A percentile compares a stretch with the other conserved stretches of the same genome.
Conservation (phyloP, 2,329 filamentous ascomycete genomes). For the Stagonosporopsis chrysanthemi region DNA sequence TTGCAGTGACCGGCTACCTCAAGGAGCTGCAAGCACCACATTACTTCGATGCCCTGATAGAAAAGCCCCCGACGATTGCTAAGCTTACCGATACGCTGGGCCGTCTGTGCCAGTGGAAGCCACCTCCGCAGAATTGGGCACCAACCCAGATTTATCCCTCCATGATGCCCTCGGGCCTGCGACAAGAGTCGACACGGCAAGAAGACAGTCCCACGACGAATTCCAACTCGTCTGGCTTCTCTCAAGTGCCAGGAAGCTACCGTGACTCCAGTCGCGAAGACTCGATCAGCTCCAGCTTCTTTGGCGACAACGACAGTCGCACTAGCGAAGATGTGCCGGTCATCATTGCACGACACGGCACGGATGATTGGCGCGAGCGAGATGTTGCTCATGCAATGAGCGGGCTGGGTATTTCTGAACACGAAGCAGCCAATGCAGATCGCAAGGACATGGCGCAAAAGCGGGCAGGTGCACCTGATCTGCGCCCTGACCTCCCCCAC, state of each 20-base stretch:
- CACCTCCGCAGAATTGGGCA: conserved; percentile 69
- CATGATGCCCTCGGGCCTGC: conserved; percentile 67
- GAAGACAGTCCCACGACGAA: conserved; percentile 87
- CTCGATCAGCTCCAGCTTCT: conserved; percentile 86
- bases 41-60: conserved; percentile 93
- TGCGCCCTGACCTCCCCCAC: conserved; percentile 47
- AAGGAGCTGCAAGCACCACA: conserved; percentile 95
- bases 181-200: conserved; percentile 66
- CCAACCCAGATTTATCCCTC: conserved; percentile 45
- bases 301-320: conserved; percentile 83
- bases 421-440: conserved; percentile 57
- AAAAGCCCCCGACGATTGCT: conserved; percentile 93
- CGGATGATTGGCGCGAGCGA: conserved; percentile 77
- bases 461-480: conserved; percentile 39
- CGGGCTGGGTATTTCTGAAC: conserved; percentile 78
- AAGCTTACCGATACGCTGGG: conserved; percentile 90
- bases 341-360: conserved; percentile 74
- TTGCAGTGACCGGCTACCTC: conserved; percentile 96
- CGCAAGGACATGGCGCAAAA: conserved; percentile 38
- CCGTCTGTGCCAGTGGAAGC: conserved; percentile 91
- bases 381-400: conserved; percentile 59
- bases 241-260: conserved; percentile 74
- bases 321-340: conserved; percentile 77
- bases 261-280: conserved; percentile 83
- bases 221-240: conserved; percentile 70